Evolutionary conservation across 495 filamentous ascomycete species (phyloP), one percentile per base, ranked within the genome.

Genomic region (Amniculicola lignicola): DNA sequence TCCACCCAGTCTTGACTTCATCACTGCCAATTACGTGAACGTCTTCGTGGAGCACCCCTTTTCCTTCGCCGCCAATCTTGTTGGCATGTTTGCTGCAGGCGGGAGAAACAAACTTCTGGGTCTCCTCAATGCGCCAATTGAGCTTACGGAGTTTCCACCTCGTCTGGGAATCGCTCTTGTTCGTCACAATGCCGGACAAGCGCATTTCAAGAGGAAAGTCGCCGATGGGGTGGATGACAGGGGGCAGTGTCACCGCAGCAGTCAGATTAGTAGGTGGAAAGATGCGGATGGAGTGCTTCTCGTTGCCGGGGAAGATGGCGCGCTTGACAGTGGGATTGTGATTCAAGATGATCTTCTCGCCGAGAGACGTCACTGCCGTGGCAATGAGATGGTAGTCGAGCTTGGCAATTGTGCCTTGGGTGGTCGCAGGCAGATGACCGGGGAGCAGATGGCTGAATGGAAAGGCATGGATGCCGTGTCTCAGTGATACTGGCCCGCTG

Each of bases 231-330:
- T 97, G 84, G 37, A 96, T 83, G 45, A 94, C 79, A 16, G 87
- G 79, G 9, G 89, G 84, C 29, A 93, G 83, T 47, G 87, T 79
- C 60, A 93, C 82, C 61, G 81, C 82, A 33, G 89, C 88, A 42
- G 86, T 89, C 53, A 99, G 82, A 67, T 90, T 91, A 51, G 93
- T 99, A 0, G 93, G 93, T 28, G 93, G 93, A 73, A 99, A 99
- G 57, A 97, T 85, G 61, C 93, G 90, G 42, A 94, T 81, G 15
- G 87, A 90, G 51, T 76, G 74, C 64, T 82, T 82, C 59, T 86
- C 82, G 67, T 87, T 83, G 51, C 86, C 83, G 2, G 90, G 89
- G 2, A 77, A 67, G 18, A 96, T 77, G 16, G 90, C 85, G 41
- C 93, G 89, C 69, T 83, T 81, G 57, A 95, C 76, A 37, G 83